phyloP scores from a whole-genome alignment of 192 early-diverging fungal genomes.

The Mortierella claussenii region DNA sequence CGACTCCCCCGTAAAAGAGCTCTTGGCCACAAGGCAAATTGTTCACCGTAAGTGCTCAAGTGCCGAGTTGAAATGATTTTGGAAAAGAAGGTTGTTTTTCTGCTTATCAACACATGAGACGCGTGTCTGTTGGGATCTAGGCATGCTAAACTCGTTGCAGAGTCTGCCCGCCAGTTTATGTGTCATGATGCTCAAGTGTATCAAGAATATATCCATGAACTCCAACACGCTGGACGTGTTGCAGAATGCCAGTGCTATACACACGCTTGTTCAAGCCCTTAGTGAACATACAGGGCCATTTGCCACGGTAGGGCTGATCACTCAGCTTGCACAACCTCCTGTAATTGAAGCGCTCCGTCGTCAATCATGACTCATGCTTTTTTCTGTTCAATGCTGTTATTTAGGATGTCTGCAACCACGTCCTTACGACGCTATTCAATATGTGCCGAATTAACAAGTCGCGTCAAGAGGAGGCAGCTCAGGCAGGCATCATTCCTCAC shows the following conservation, averaged over 20 bases:
- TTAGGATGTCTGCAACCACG: conserved; percentile 68
- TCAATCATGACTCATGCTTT: neutral
- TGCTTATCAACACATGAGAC: too few relatives aligned
- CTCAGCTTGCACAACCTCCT: neutral
- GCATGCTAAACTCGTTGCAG: conserved; percentile 58
- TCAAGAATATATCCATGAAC: conserved; percentile 73
- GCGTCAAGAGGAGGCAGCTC: conserved; percentile 65
- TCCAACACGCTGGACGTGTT: conserved; percentile 63
- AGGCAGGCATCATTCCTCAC: conserved; percentile 66
- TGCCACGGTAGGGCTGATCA: conserved; percentile 12
- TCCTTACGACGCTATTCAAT: conserved; percentile 68
- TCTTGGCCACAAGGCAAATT: conserved; percentile 53
- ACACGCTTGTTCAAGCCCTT: conserved; percentile 58
- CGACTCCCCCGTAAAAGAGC: conserved; percentile 64
- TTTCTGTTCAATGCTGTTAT: neutral
- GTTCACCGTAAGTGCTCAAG: conserved; percentile 53
- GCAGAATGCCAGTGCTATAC: conserved; percentile 59
- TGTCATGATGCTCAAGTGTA: conserved; percentile 65
- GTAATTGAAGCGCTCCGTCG: too few relatives aligned
- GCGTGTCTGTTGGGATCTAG: too few relatives aligned
- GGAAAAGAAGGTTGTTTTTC: conserved; percentile 2
- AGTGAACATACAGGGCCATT: conserved; percentile 25
- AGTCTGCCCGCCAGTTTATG: conserved; percentile 43
- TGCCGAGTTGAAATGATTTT: too few relatives aligned
- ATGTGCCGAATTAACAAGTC: conserved; percentile 67